Base-by-base conservation (phyloP, 2,329 filamentous ascomycete genomes). In the Gyromitra esculenta region DNA sequence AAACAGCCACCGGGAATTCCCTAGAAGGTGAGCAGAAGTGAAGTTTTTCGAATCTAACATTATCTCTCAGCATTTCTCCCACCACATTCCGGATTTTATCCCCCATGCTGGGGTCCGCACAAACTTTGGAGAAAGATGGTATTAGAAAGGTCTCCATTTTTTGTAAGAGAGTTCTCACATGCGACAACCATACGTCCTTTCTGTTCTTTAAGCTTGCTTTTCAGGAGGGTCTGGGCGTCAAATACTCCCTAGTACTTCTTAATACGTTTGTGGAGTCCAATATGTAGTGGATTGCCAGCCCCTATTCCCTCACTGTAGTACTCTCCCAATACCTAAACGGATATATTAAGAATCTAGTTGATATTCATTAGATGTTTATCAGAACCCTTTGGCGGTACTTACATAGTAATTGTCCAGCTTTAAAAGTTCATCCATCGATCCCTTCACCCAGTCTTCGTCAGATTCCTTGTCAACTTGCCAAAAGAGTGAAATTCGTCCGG, bases 351-450 rank as follows among this genome's bases (percentile, higher is more conserved):
- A 41, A 68, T 68, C 50, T 39, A 31, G 31, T 21, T 21, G 18
- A 21, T 1, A 43, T 5, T 11, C 18, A 66, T 21, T 11, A 18
- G 15, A 13, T 18, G 8, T 50, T n/a, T 13, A 57, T 35, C 15
- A n/a, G 37, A 54, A 13, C 5, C 9, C 15, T 9, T 3, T 2
- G 50, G n/a, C 25, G 15, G 39, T 66, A 57, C 65, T 11, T 25
- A 75, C 64, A 18, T 70, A 62, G 18, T 60, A 39, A 21, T 41
- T 25, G 52, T 75, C 72, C 41, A 50, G n/a, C 31, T 62, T 37
- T 21, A 75, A 60, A 21, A 75, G 37, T 21, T 70, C 39, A 35
- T 75, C 52, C 54, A 67, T 75, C 72, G 41, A 75, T 48, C 62
- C n/a, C 5, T 50, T 62, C n/a, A 75, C 64, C 71, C 64, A 70